phyloP scores from a whole-genome alignment of 306 rosid species.

The Carpinus viminea region DNA sequence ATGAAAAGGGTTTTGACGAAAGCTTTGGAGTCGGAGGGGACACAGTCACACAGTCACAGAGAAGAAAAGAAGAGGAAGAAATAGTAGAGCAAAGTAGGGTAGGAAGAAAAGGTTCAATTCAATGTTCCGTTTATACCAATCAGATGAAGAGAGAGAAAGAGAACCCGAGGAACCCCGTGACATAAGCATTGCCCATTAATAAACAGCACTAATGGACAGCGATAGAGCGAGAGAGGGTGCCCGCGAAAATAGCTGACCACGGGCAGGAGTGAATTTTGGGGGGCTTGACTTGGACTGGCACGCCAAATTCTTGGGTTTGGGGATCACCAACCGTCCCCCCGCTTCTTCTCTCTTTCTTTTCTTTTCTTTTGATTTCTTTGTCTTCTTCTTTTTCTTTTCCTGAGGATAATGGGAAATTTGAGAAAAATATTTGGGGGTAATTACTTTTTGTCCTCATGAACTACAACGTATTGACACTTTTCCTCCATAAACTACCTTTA shows the following conservation, averaged over 20 bases:
- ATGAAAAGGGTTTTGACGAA: conserved; percentile 18
- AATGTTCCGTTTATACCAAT: conserved; percentile 25
- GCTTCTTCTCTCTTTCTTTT: neutral
- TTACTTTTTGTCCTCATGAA: no score
- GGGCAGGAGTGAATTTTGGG: conserved; percentile 22
- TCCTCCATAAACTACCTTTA: no score
- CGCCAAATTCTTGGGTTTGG: conserved; percentile 45
- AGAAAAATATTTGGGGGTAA: no score
- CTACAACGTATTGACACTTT: no score
- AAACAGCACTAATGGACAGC: neutral
- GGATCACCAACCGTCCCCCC: conserved; percentile 41
- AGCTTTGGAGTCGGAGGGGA: conserved; percentile 32
- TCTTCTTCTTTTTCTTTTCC: neutral
- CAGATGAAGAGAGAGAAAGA: conserved; percentile 10
- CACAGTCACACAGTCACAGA: conserved; percentile 8
- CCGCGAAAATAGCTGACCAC: conserved; percentile 46
- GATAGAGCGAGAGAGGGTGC: conserved; percentile 30
- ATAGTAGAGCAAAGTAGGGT: conserved; percentile 11
- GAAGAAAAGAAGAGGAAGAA: neutral
- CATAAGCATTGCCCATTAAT: conserved; percentile 34
- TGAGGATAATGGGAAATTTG: no score
- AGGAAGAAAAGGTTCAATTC: conserved; percentile 16
- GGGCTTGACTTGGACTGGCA: conserved; percentile 44
- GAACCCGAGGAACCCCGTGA: conserved; percentile 56
- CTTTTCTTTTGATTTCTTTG: no score